A percentile compares a stretch with the other conserved stretches of the same genome.
phyloP scores from a whole-genome alignment of 2,329 filamentous ascomycete species.

The Sarocladium brachiariae region DNA sequence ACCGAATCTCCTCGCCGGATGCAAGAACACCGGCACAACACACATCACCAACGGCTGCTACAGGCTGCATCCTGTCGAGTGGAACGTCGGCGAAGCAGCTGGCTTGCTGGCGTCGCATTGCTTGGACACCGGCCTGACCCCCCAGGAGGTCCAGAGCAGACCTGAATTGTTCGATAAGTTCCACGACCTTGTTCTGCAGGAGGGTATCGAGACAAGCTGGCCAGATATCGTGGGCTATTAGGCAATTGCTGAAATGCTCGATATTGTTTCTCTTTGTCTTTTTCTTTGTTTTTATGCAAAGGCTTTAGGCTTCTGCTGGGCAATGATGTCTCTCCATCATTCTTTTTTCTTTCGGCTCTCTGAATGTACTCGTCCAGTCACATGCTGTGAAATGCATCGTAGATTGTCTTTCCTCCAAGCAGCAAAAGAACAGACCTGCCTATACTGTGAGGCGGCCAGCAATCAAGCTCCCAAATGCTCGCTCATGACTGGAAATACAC shows the following conservation, averaged over 20 bases:
- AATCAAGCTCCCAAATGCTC: too few species aligned
- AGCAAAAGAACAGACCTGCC: too few species aligned
- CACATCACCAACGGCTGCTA: constrained; percentile 24
- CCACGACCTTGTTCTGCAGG: constrained; percentile 10
- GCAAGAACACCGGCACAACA: constrained; percentile 22
- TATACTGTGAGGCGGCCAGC: too few species aligned
- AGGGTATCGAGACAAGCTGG: constrained; percentile 15
- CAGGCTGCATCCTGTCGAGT: constrained; percentile 21
- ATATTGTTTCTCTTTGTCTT: not conserved
- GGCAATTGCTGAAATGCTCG: too few species aligned
- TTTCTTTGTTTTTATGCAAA: not conserved
- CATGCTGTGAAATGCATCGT: not conserved
- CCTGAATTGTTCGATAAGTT: constrained; percentile 12
- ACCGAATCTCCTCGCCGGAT: constrained; percentile 18
- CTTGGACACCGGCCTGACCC: constrained; percentile 14
- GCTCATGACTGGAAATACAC: too few species aligned
- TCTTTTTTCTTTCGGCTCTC: too few species aligned
- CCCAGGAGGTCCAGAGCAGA: constrained; percentile 17
- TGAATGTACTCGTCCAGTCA: too few species aligned
- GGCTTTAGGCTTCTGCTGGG: too few species aligned
- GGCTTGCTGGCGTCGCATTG: constrained; percentile 20
- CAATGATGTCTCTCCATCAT: too few species aligned
- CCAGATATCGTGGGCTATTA: constrained; percentile 14
- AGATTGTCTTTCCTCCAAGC: too few species aligned
- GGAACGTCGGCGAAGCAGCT: constrained; percentile 22